These are phyloP conservation scores for Macrolepiota albuminosa DNA, from an alignment of 768 basidiomycete species.

Conservation along the genomic window DNA sequence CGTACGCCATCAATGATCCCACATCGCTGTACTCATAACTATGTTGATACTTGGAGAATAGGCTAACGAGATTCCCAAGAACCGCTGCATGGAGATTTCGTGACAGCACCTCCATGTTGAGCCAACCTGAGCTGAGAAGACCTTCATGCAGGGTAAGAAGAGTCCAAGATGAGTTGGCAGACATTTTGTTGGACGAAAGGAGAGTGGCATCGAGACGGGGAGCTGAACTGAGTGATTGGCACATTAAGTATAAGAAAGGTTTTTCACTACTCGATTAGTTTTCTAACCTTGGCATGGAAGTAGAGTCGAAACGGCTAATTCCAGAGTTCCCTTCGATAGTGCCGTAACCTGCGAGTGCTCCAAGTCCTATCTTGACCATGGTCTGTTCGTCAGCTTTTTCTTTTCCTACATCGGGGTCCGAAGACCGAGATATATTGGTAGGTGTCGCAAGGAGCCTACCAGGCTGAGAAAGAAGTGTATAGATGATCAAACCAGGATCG, in stretches of 20 bases:
- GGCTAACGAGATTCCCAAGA: neutral
- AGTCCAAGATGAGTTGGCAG: constrained; percentile 21
- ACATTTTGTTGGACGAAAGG: constrained; percentile 5
- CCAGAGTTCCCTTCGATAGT: constrained; percentile 12
- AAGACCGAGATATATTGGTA: neutral
- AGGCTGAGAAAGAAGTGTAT: constrained; percentile 2
- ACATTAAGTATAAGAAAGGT: neutral
- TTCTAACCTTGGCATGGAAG: constrained; percentile 14
- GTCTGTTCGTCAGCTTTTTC: neutral
- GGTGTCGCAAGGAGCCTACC: neutral
- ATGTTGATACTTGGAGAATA: constrained; percentile 11
- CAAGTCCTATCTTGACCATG: neutral
- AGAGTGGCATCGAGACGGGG: constrained; percentile 6
- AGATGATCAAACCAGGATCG: neutral
- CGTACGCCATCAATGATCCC: neutral
- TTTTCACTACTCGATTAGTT: neutral
- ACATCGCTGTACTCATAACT: constrained; percentile 14
- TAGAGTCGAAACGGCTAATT: constrained; percentile 14
- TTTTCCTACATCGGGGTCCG: neutral
- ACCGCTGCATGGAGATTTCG: constrained; percentile 20
- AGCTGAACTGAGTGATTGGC: neutral
- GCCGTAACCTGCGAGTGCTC: neutral
- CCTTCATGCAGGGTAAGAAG: constrained; percentile 32
- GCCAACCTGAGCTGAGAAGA: constrained; percentile 19
- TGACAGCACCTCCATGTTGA: constrained; percentile 24